Base-by-base conservation (phyloP, 1,284 basidiomycete species). In the Ganoderma boninense region DNA sequence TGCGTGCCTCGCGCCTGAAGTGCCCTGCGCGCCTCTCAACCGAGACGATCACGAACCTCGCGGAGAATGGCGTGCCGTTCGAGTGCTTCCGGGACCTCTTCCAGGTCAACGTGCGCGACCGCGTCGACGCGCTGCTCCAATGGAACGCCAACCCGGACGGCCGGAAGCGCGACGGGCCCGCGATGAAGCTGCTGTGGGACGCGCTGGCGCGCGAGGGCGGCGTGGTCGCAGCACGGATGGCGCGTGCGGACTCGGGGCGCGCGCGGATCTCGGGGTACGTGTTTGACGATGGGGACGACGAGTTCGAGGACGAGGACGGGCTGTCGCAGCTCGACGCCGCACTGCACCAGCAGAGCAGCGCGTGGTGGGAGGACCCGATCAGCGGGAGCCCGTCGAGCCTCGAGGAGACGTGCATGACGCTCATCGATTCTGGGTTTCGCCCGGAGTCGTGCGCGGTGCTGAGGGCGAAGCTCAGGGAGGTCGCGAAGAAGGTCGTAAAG, bases 11-110 rank as follows among this genome's bases (percentile, higher is more conserved):
- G 0, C 79, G 79, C 0, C 75, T 85, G 70, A 77, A 75, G 7
- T 77, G 73, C 2, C 81, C 83, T 4, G 77, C 82, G 0, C 76
- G 79, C 4, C 76, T 86, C 7, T 85, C 85, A 6, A 76, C 78
- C 6, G 85, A 87, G 71, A 82, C 82, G 23, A 83, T 86, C 64
- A 81, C 83, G 62, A 85, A 85, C 71, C 79, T 87, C n/a, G 80
- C 82, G 11, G 81, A 86, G 73, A 86, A 86, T 72, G 83, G 83
- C 1, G 85, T 87, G 1, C 77, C 80, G 0, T 62, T 69, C 13
- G 20, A 66, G 0, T 72, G 79, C 8, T 82, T 87, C 65, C 43
- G 67, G 5, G 54, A 74, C 0, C 74, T 86, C 14, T 76, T 84
- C 52, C 40, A 60, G 35, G n/a, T 65, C 6, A 46, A 74, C 46